phyloP scores from a whole-genome alignment of 2,329 filamentous ascomycete species.

The Ophidiomyces ophidiicola region DNA sequence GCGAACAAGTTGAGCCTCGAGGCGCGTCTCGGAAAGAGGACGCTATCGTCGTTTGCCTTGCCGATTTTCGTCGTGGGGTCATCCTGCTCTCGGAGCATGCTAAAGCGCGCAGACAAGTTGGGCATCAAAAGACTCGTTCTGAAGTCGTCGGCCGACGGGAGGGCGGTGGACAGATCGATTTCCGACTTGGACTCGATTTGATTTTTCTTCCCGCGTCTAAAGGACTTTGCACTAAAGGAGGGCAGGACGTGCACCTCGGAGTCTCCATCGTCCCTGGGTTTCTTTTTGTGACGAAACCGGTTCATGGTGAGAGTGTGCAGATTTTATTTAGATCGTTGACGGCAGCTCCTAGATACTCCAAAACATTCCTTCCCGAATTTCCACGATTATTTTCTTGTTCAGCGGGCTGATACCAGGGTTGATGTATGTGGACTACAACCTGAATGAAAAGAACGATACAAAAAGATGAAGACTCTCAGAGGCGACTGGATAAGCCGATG shows the following conservation, averaged over 20 bases:
- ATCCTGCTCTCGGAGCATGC: constrained; percentile 91
- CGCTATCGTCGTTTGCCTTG: constrained; percentile 91
- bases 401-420: no score
- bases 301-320: constrained; percentile 24
- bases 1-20: constrained; percentile 67
- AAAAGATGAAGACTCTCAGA: no score
- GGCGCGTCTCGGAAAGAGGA: constrained; percentile 68
- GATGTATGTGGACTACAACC: no score
- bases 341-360: no score
- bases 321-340: neutral
- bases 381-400: no score
- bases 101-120: constrained; percentile 85
- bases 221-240: constrained; percentile 26
- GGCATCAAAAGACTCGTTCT: constrained; percentile 93
- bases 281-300: constrained; percentile 32
- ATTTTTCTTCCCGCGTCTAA: constrained; percentile 44
- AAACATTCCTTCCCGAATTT: no score
- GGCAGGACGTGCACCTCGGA: constrained; percentile 20
- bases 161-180: constrained; percentile 58
- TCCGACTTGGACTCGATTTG: constrained; percentile 43
- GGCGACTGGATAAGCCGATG: no score
- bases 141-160: constrained; percentile 81
- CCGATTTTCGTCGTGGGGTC: constrained; percentile 79
- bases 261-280: constrained; percentile 23
- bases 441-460: no score